Evolutionary conservation across 805 yeast species (phyloP).

Genomic region (Saccharomycopsis oosterbeekiorum): DNA sequence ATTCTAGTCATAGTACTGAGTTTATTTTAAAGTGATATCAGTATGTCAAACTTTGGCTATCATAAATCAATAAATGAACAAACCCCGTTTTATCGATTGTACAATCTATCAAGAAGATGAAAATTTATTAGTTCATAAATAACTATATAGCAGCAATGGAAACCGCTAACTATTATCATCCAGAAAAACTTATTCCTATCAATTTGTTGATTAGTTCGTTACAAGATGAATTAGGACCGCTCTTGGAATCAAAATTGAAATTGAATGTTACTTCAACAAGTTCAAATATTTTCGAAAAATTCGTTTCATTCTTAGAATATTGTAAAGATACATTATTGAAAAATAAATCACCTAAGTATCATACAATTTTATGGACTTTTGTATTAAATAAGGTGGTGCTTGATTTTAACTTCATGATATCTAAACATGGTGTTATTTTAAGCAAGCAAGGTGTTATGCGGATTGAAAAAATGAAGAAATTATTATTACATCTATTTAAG

Average conservation of each 20-base stretch:
- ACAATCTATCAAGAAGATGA: not conserved
- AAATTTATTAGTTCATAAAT: not conserved
- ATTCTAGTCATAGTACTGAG: too few relatives aligned
- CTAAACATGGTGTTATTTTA: not conserved
- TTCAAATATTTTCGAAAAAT: not conserved
- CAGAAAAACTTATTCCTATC: constrained; percentile 3
- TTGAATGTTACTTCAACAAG: too few relatives aligned
- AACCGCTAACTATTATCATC: not conserved
- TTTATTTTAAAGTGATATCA: too few relatives aligned
- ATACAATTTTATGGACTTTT: constrained; percentile 11
- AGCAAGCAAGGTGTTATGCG: not conserved
- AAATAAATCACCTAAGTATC: constrained; percentile 1
- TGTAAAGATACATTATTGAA: not conserved
- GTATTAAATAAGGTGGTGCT: constrained; percentile 6
- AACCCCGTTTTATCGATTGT: not conserved
- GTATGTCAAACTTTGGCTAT: too few relatives aligned
- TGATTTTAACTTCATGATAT: not conserved
- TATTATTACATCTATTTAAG: not conserved
- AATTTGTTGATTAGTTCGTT: constrained; percentile 4
- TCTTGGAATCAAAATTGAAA: not conserved
- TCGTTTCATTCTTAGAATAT: not conserved
- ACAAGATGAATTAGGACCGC: constrained; percentile 2
- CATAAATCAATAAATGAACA: not conserved
- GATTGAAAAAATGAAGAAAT: not conserved
- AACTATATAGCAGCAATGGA: not conserved